Percentiles rank a stretch among this genome's conserved stretches.
These are phyloP conservation scores for Mallotus repandus DNA, from an alignment of 441 rosid genomes.

Conservation along the genomic window DNA sequence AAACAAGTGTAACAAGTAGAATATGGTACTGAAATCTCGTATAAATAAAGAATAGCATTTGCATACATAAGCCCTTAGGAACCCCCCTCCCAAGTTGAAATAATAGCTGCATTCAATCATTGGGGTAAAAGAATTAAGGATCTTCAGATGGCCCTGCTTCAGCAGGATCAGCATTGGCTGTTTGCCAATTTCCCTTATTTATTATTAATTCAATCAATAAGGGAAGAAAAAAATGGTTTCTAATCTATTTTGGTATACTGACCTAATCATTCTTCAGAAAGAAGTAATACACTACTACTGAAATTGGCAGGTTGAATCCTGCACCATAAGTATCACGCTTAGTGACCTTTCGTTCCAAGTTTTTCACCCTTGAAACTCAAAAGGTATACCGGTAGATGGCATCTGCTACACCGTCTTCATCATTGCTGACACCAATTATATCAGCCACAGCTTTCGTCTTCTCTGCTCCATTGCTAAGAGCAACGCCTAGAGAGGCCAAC, in stretches of 20 bases:
- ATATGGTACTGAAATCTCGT: not conserved
- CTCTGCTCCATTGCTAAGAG: conserved; percentile 81
- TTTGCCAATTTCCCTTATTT: not conserved
- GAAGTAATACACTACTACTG: not conserved
- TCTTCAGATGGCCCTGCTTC: not conserved
- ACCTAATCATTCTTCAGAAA: not conserved
- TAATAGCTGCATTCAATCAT: no score
- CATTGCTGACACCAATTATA: conserved; percentile 71
- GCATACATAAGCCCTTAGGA: not conserved
- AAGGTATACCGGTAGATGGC: conserved; percentile 84
- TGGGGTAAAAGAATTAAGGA: no score
- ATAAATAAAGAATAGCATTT: not conserved
- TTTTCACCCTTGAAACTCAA: conserved; percentile 28
- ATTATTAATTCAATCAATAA: not conserved
- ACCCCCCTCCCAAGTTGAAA: not conserved
- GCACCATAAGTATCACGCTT: not conserved
- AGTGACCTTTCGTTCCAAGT: not conserved
- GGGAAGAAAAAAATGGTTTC: conserved; percentile 1
- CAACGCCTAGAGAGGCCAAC: conserved; percentile 76
- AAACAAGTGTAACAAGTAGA: not conserved
- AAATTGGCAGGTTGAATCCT: conserved; percentile 21
- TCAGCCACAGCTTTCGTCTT: conserved; percentile 85
- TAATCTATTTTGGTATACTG: not conserved
- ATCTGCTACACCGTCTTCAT: conserved; percentile 88
- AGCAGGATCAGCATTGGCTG: not conserved